Conservation (phyloP, 169 alveolate genomes). For the Plasmodium yoelii region DNA sequence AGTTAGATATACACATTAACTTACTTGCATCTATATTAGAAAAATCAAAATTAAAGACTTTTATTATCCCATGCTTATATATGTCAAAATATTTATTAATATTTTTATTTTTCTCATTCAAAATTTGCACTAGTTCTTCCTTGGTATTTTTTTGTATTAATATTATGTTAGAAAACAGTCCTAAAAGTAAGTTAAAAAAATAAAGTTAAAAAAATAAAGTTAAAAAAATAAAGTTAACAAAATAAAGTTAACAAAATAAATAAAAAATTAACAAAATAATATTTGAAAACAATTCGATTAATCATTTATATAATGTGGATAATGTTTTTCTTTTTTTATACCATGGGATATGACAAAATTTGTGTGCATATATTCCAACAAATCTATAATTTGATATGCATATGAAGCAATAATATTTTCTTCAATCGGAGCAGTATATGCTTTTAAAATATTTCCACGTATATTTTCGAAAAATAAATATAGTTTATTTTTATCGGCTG, state of each 20-base stretch:
- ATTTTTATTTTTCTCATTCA: constrained; percentile 42
- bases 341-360: constrained; percentile 70
- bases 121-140: constrained; percentile 54
- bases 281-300: background rate
- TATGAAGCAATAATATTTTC: constrained; percentile 60
- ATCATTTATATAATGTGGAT: too few species aligned
- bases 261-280: background rate
- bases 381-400: constrained; percentile 63
- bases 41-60: constrained; percentile 64
- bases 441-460: constrained; percentile 45
- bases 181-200: constrained; percentile 1
- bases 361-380: constrained; percentile 63
- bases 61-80: constrained; percentile 65
- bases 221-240: background rate
- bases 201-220: background rate
- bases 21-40: constrained; percentile 69
- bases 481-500: constrained; percentile 61
- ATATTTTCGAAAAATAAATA: constrained; percentile 54
- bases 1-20: background rate
- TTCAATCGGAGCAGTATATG: constrained; percentile 52
- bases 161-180: constrained; percentile 40
- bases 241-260: background rate
- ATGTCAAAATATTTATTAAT: constrained; percentile 57
- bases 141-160: constrained; percentile 59
- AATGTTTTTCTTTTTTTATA: background rate